phyloP scores from a whole-genome alignment of 2,329 filamentous ascomycete species.

The Bisporella sp. region DNA sequence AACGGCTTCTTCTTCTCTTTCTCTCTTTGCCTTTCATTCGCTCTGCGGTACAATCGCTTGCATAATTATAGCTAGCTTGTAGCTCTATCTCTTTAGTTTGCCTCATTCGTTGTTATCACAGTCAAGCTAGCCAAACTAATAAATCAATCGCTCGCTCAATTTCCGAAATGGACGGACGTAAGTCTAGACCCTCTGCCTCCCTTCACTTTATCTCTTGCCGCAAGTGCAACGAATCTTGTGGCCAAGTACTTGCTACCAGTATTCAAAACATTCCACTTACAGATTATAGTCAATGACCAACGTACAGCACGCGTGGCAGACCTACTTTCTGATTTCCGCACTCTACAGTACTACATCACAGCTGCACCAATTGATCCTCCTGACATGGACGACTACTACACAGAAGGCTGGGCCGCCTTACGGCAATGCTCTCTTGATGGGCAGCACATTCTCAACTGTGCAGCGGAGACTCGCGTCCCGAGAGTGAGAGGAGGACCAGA shows the following conservation, averaged over 20 bases:
- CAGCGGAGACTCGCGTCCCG: constrained; percentile 54
- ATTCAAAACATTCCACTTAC: background rate
- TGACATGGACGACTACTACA: constrained; percentile 52
- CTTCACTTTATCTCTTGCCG: constrained; percentile 2
- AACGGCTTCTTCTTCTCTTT: constrained; percentile 12
- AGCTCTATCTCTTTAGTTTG: too few relatives aligned
- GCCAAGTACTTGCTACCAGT: too few relatives aligned
- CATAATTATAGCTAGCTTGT: background rate
- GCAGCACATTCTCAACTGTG: constrained; percentile 57
- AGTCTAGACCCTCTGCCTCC: constrained; percentile 16
- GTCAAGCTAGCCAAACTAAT: too few relatives aligned
- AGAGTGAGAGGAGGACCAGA: constrained; percentile 43
- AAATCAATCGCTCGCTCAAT: background rate
- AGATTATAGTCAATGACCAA: constrained; percentile 49
- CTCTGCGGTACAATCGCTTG: constrained; percentile 6
- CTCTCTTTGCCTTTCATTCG: constrained; percentile 11
- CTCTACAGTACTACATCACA: constrained; percentile 55
- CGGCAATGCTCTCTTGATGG: constrained; percentile 57
- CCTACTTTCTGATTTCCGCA: constrained; percentile 54
- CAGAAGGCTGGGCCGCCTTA: constrained; percentile 55
- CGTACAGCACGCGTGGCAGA: constrained; percentile 54
- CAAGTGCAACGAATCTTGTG: too few relatives aligned
- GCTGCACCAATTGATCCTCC: constrained; percentile 46
- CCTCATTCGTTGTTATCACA: too few relatives aligned
- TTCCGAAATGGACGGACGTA: constrained; percentile 21